Conservation (phyloP, 148 eudicot genomes). For the Nepenthes gracilis region DNA sequence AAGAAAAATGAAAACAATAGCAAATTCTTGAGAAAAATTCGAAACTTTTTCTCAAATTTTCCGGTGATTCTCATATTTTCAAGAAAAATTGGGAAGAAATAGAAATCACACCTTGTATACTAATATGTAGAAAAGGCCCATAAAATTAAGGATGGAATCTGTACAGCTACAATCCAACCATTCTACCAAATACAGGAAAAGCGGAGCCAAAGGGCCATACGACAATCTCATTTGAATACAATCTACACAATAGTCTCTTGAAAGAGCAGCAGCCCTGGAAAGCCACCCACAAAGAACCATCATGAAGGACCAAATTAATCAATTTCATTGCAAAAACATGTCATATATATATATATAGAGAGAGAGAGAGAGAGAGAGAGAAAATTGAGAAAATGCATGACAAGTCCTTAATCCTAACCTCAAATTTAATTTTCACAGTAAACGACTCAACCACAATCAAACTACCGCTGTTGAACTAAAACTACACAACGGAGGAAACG, state of each 20-base stretch:
- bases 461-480: no score
- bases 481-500: no score
- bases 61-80: no score
- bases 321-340: not conserved
- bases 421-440: not conserved
- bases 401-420: not conserved
- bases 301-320: not conserved
- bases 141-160: slow-evolving; percentile 48
- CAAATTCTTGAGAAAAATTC: not conserved
- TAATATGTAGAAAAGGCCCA: slow-evolving; percentile 70
- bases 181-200: slow-evolving; percentile 56
- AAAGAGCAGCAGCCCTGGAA: slow-evolving; percentile 72
- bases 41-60: no score
- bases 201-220: slow-evolving; percentile 67
- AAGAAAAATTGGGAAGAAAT: not conserved
- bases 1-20: not conserved
- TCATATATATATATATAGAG: no score
- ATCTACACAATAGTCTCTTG: slow-evolving; percentile 55
- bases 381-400: not conserved
- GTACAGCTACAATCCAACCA: slow-evolving; percentile 84
- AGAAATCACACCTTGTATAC: slow-evolving; percentile 37
- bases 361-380: no score
- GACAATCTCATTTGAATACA: slow-evolving; percentile 68
- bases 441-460: not conserved
- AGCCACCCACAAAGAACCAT: not conserved